Percentiles rank a stretch among this genome's conserved stretches.
These are phyloP conservation scores for Erythrophleum fordii DNA, from an alignment of 306 rosid species.

Conservation along the genomic window DNA sequence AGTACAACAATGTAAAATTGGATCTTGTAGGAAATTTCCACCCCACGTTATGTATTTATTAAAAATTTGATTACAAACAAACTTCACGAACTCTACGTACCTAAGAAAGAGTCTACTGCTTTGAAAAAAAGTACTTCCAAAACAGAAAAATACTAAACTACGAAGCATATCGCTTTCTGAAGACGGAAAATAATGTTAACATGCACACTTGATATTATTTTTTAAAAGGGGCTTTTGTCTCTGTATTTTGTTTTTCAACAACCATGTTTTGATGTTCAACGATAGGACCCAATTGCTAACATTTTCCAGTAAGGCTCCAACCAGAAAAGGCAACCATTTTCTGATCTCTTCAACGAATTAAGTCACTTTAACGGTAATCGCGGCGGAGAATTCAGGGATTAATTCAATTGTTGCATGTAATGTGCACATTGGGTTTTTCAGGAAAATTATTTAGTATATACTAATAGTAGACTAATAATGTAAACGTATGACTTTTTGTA, in stretches of 20 bases:
- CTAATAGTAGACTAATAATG: no score
- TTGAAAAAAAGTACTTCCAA: background rate
- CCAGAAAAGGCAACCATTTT: background rate
- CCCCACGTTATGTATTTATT: no score
- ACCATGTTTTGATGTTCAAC: conserved; percentile 29
- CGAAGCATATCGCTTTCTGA: background rate
- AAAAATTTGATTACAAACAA: no score
- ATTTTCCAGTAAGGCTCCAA: background rate
- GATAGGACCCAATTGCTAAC: background rate
- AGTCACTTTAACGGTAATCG: conserved; percentile 51
- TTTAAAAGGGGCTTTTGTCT: background rate
- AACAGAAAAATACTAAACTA: background rate
- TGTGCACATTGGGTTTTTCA: no score
- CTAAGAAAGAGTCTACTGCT: no score
- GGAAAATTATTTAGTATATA: no score
- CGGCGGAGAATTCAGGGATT: conserved; percentile 40
- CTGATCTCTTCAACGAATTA: conserved; percentile 15
- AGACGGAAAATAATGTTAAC: background rate
- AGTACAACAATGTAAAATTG: no score
- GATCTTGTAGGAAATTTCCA: no score
- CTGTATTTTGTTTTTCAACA: conserved; percentile 31
- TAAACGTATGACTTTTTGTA: no score
- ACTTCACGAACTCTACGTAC: no score
- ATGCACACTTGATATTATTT: background rate
- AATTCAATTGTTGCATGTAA: conserved; percentile 8